Evolutionary conservation across 495 filamentous ascomycete species (phyloP).

Genomic region (Penicillium antarcticum): DNA sequence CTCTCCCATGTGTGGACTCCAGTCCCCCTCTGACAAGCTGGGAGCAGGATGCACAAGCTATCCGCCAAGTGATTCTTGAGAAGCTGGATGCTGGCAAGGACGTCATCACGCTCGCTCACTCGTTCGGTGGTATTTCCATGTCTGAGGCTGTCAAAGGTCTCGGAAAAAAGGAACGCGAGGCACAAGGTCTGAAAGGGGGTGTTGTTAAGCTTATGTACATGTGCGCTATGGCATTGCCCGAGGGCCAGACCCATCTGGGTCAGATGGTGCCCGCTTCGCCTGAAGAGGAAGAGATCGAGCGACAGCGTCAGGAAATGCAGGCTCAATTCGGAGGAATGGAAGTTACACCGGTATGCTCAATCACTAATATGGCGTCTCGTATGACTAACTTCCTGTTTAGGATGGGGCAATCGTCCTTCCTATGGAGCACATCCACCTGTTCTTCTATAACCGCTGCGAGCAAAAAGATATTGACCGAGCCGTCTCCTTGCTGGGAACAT

Average conservation of each 20-base stretch:
- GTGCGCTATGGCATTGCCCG: conserved; percentile 26
- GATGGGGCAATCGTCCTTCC: conserved; percentile 26
- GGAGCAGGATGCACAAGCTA: conserved; percentile 25
- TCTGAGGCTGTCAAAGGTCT: conserved; percentile 36
- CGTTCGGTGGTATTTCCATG: conserved; percentile 36
- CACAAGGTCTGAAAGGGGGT: conserved; percentile 34
- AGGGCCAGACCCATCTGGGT: conserved; percentile 19
- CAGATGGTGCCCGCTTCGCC: conserved; percentile 19
- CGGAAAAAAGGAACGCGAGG: conserved; percentile 33
- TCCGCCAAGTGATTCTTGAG: conserved; percentile 22
- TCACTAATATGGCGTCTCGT: neutral
- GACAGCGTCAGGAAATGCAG: conserved; percentile 13
- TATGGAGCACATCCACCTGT: conserved; percentile 7
- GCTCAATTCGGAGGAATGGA: conserved; percentile 15
- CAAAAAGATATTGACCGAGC: conserved; percentile 20
- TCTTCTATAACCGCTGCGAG: conserved; percentile 25
- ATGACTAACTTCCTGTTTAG: conserved; percentile 2
- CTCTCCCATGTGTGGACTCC: conserved; percentile 25
- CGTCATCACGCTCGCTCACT: conserved; percentile 36
- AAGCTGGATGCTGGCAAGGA: conserved; percentile 26
- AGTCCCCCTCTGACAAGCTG: conserved; percentile 25
- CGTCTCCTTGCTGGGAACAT: conserved; percentile 20
- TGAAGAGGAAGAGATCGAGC: conserved; percentile 25
- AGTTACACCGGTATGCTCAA: conserved; percentile 10
- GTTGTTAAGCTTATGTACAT: conserved; percentile 41